Base-by-base conservation (phyloP, 352 stramenopile species). In the Globisporangium alternatum region DNA sequence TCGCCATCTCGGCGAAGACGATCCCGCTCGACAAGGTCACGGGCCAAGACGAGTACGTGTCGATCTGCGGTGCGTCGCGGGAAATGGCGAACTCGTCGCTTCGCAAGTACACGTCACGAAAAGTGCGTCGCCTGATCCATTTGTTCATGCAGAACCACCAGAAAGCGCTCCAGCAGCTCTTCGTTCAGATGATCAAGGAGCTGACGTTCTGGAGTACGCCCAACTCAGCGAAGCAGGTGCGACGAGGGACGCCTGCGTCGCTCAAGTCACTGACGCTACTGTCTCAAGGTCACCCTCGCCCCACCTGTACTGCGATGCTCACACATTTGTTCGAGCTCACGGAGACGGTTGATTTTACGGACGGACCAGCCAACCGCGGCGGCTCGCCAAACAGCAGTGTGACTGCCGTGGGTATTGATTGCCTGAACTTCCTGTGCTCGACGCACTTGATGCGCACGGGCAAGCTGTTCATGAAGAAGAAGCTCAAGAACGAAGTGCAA, bases 1-100 rank as follows among this genome's bases (percentile, higher is more conserved):
- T 93, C 30, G 81, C 86, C 17, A 93, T 95, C 70, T 95, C 83
- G n/a, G 84, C 85, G 39, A 93, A 89, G 75, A 91, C 74, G 41
- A 95, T 95, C 30, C 87, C 87, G 43, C 64, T 93, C 47, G 87
- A 95, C 67, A 93, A 90, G 56, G 71, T 95, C 35, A 95, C 87
- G 10, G 87, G 87, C 22, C 83, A 95, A 62, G 80, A 92, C 60
- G 86, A 95, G 69, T 95, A 95, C 72, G 82, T 95, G 44, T 91
- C 81, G 49, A 92, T 95, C 64, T 95, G 83, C 33, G 86, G 86
- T 30, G 84, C 86, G 15, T 93, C 84, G 13, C 84, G 86, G 3
- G 86, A 95, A 57, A 87, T 88, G 65, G 84, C 84, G 10, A 93
- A 93, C 69, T 93, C 84, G 47, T 77, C 83, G 17, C 68, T 93